Base-by-base conservation (phyloP, 2,329 filamentous ascomycete species). In the Blumeria hordei region DNA sequence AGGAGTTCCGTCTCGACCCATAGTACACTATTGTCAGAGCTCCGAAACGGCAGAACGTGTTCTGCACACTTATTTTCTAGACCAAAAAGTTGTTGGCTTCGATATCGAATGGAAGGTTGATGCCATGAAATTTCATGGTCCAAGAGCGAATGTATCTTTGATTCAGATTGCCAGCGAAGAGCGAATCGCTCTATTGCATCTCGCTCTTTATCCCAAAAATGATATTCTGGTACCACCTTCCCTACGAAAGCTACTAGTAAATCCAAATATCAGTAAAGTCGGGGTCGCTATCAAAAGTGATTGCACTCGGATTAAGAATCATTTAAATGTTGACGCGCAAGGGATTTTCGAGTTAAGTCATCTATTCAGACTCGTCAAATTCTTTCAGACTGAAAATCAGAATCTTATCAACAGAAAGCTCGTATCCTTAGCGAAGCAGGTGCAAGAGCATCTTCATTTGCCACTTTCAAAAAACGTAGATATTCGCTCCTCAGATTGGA, bases 331-430 rank as follows among this genome's bases (percentile, higher is more conserved):
- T 32, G 65, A 82, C 0, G 71, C 80, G 1, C 74, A 71, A 53
- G 84, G 84, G 0, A 69, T 85, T 3, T 77, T 94, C 58, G 88
- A 95, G 67, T 72, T 94, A 7, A 90, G 84, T 64, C 83, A 94
- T 64, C 68, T 94, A 28, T 82, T 88, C 67, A 85, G 78, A 60
- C 69, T 94, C 10, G 76, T 94, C 59, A 87, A 80, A 58, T 81
- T 78, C 63, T 78, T 76, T 0, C 67, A 70, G 9, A 55, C 43
- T 16, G 69, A 70, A 6, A 69, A 77, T 39, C 73, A 70, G 4
- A 65, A 71, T 2, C 65, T 73, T 14, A 77, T 90, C 63, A 83
- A 85, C 66, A 85, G 78, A 63, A 72, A 65, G 53, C 68, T 79
- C 6, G 80, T 90, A 9, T 71, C 75, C 2, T 69, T 95, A 52